These are phyloP conservation scores for Arabidopsis arenosa DNA, from an alignment of 345 rosid genomes.

Conservation along the genomic window DNA sequence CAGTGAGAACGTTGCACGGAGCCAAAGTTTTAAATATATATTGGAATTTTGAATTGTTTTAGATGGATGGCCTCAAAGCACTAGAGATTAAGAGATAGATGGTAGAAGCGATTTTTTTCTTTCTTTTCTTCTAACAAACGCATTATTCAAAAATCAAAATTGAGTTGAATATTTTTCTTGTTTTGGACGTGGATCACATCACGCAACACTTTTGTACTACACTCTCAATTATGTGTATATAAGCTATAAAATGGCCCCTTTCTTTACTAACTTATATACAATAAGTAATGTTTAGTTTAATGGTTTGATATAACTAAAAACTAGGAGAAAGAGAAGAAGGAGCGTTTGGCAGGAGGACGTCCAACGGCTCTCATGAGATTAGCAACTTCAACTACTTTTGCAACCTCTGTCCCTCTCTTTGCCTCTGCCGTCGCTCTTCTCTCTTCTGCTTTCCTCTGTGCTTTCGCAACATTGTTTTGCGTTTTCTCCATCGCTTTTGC, in stretches of 20 bases:
- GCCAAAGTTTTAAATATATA: neutral
- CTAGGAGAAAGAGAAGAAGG: constrained; percentile 61
- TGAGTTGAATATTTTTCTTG: neutral
- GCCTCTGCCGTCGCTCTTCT: constrained; percentile 90
- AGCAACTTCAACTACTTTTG: constrained; percentile 70
- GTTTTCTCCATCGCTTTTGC: constrained; percentile 85
- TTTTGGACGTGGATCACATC: neutral
- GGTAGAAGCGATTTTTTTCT: neutral
- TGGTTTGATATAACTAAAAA: neutral
- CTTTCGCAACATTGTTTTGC: constrained; percentile 78
- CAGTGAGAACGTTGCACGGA: neutral
- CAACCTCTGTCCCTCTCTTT: constrained; percentile 80
- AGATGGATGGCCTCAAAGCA: neutral
- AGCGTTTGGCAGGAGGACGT: constrained; percentile 77
- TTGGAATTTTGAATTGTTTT: neutral
- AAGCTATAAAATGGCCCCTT: neutral
- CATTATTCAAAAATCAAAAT: neutral
- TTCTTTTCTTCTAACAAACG: neutral
- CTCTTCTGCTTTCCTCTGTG: constrained; percentile 85
- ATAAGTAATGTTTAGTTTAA: neutral
- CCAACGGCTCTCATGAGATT: constrained; percentile 91
- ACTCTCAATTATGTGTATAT: constrained; percentile 12
- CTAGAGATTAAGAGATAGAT: neutral
- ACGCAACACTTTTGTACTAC: neutral
- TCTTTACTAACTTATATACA: neutral